Conservation (phyloP, 208 protist genomes). For the Leishmania aethiopica region DNA sequence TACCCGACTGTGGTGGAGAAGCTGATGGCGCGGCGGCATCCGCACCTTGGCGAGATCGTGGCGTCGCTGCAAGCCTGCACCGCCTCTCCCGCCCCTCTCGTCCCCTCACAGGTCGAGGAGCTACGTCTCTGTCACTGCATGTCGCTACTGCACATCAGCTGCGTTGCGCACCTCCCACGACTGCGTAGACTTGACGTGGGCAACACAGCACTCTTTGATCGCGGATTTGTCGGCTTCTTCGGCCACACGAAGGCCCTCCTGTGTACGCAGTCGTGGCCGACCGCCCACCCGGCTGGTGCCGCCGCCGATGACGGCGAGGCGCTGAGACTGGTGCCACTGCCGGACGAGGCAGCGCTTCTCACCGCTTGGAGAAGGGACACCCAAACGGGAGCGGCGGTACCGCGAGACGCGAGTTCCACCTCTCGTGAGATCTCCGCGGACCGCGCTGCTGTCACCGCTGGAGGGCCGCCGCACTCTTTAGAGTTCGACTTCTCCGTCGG, state of each 20-base stretch:
- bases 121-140: constrained; percentile 24
- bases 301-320: neutral
- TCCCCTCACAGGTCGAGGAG: constrained; percentile 21
- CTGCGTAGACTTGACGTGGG: constrained; percentile 20
- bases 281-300: neutral
- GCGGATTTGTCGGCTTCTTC: constrained; percentile 27
- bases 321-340: neutral
- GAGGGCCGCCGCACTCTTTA: neutral
- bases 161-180: constrained; percentile 27
- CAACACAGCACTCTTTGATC: constrained; percentile 22
- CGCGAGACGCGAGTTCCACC: neutral
- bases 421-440: neutral
- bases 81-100: neutral
- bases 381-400: neutral
- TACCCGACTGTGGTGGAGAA: constrained; percentile 11
- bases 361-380: constrained; percentile 11
- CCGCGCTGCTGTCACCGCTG: neutral
- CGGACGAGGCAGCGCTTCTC: constrained; percentile 24
- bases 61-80: neutral
- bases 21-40: neutral
- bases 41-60: neutral
- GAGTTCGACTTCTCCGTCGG: constrained; percentile 13
- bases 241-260: neutral
- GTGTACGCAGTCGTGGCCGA: constrained; percentile 1
- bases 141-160: constrained; percentile 27